These are phyloP conservation scores for Pisolithus tinctorius DNA, from an alignment of 768 basidiomycete genomes.

Conservation along the genomic window DNA sequence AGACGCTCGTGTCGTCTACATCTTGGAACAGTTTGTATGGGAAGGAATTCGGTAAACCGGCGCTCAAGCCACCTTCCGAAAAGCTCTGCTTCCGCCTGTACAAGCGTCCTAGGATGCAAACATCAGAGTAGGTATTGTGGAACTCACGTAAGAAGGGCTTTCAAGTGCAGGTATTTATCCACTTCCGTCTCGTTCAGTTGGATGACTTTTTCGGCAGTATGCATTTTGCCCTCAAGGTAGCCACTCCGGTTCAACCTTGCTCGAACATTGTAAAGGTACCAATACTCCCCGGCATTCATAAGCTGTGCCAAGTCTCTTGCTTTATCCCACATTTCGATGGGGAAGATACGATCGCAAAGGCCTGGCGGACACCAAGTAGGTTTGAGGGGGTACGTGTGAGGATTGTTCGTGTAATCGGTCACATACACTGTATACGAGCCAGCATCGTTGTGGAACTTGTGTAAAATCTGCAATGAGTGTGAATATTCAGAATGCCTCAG, in stretches of 20 bases:
- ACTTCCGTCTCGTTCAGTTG: conserved; percentile 37
- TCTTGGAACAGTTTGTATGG: conserved; percentile 44
- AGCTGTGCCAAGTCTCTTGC: conserved; percentile 35
- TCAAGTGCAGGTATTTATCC: conserved; percentile 32
- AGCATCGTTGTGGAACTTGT: conserved; percentile 33
- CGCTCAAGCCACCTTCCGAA: conserved; percentile 14
- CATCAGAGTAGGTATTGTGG: neutral
- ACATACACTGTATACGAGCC: conserved; percentile 46
- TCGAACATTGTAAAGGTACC: conserved; percentile 46
- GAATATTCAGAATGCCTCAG: neutral
- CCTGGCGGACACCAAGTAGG: conserved; percentile 41
- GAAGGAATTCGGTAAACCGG: conserved; percentile 28
- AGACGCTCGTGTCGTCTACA: conserved; percentile 31
- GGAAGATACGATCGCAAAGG: conserved; percentile 41
- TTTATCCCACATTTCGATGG: conserved; percentile 53
- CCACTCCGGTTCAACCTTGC: conserved; percentile 34
- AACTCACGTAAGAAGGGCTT: conserved; percentile 47
- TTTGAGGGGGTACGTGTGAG: conserved; percentile 25
- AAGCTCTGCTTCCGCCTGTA: conserved; percentile 46
- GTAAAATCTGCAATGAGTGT: conserved; percentile 37
- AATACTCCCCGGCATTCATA: conserved; percentile 47
- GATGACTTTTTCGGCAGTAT: conserved; percentile 35
- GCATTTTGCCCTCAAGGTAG: conserved; percentile 49
- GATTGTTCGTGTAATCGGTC: conserved; percentile 57
- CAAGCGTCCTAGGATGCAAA: conserved; percentile 1